phyloP scores from a whole-genome alignment of 768 basidiomycete genomes.

The Suillus plorans region DNA sequence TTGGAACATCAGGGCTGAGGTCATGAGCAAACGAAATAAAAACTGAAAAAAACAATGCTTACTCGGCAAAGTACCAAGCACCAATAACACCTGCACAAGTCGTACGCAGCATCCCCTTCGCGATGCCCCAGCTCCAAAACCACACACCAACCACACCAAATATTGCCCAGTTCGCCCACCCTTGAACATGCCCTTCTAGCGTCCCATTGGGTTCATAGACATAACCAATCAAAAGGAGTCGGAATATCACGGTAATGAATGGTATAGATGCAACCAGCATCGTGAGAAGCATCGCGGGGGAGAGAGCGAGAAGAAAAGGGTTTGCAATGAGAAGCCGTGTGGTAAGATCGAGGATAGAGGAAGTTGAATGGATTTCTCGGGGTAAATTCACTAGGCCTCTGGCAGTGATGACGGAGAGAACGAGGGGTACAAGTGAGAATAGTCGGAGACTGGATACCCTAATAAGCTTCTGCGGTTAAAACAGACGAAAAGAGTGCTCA shows the following conservation, averaged over 20 bases:
- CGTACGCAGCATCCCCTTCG: conserved; percentile 75
- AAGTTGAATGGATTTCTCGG: conserved; percentile 65
- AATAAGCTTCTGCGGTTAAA: conserved; percentile 15
- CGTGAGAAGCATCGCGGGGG: conserved; percentile 67
- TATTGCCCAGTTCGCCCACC: conserved; percentile 78
- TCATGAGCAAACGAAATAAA: conserved; percentile 8
- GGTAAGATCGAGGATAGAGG: conserved; percentile 54
- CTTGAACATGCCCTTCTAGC: conserved; percentile 53
- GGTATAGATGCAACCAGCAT: conserved; percentile 74
- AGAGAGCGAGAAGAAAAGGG: conserved; percentile 74
- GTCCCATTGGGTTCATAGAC: conserved; percentile 40
- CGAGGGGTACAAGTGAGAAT: conserved; percentile 74
- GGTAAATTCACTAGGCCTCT: conserved; percentile 73
- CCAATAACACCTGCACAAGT: conserved; percentile 82
- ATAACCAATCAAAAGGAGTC: conserved; percentile 73
- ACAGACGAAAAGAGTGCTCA: conserved; percentile 35
- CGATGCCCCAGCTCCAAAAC: conserved; percentile 79
- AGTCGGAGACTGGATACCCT: conserved; percentile 57
- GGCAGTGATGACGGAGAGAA: conserved; percentile 67
- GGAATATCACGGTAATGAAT: conserved; percentile 75
- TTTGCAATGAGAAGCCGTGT: conserved; percentile 69
- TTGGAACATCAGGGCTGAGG: conserved; percentile 28
- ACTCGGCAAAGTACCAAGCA: conserved; percentile 86
- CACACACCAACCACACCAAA: conserved; percentile 50
- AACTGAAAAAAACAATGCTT: conserved; percentile 20